Base-by-base conservation (phyloP, 176 grass and related monocot species). In the Pharus latifolius region DNA sequence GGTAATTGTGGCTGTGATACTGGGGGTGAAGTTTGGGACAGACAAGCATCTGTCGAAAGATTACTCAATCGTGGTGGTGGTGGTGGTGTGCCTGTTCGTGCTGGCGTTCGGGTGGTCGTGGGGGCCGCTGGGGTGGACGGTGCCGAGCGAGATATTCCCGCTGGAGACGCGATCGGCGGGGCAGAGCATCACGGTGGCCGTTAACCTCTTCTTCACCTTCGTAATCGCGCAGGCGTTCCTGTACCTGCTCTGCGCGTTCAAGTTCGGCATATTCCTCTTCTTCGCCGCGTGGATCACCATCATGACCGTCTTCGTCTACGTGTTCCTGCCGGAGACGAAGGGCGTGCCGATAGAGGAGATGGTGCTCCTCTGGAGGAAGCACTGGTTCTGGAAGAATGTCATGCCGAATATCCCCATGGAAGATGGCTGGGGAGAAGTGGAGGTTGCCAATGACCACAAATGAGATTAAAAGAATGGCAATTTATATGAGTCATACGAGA, bases 231-330 rank as follows among this genome's bases (percentile, higher is more conserved):
- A 97, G 89, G 55, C 74, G 20, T 90, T 97, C 79, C 83, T 97
- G 10, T 49, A 69, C 54, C 75, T 97, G 53, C 74, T 97, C 2
- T 97, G 93, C 78, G 35, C 45, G 20, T 68, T 97, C 65, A 92
- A 92, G 80, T 89, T 84, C 48, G 93, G 86, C 57, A 90, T 97
- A 60, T 97, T 97, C 81, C 82, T 97, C 55, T 97, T 97, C 84
- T 97, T 97, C 65, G 89, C 83, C 1, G 66, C 70, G 0, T 97
- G 89, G 89, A 89, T 97, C 62, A 81, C 73, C 35, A 60, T 87
- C 60, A 97, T 97, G 93, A 92, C 89, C 18, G 41, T 67, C 18
- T 97, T 97, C 81, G 83, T 97, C 56, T 51, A 48, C 44, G 71
- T 91, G 40, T 78, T 96, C 49, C 61, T 96, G 12, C 92, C 88